Base-by-base conservation (phyloP, 2,329 filamentous ascomycete species). In the Talaromyces sp. region DNA sequence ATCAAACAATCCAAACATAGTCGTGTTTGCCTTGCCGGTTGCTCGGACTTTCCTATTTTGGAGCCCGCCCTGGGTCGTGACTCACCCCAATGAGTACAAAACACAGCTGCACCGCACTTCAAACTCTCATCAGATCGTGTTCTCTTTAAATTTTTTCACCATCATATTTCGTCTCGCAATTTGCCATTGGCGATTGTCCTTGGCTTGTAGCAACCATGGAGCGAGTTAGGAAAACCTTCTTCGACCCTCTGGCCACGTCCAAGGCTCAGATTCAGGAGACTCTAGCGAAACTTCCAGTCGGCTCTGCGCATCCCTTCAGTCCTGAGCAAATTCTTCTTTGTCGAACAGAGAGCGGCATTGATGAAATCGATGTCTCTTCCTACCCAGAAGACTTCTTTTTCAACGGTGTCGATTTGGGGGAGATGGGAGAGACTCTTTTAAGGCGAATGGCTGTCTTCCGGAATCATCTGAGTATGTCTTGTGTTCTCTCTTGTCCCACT, bases 391-490 rank as follows among this genome's bases (percentile, higher is more conserved):
- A 57, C 59, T 61, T 57, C 27, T 61, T 61, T 27, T 56, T 61
- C 50, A 59, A 62, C 40, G 60, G 54, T n/a, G 60, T 62, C 34
- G 60, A 62, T 59, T 59, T 62, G 47, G 60, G 56, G 16, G 60
- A 62, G 60, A 62, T 62, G 60, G 60, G 60, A 4, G 59, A 61
- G 54, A 28, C 40, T 12, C 54, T 61, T 28, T 40, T 56, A 5
- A 53, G 59, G 44, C 54, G 59, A 52, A 61, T 61, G 59, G 34
- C 33, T 28, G 33, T 27, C 42, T 61, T 57, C 44, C 1, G 18
- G 3, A 18, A n/a, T 23, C 36, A 28, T 31, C 30, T 57, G 56
- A 33, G 56, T 57, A 33, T 4, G 30, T 50, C n/a, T 50, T 57
- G 14, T 40, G 33, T 14, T 7, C 16, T 42, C 31, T 42, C 12